Evolutionary conservation across 2,329 filamentous ascomycete genomes (phyloP).

Genomic region (Alternaria longipes): DNA sequence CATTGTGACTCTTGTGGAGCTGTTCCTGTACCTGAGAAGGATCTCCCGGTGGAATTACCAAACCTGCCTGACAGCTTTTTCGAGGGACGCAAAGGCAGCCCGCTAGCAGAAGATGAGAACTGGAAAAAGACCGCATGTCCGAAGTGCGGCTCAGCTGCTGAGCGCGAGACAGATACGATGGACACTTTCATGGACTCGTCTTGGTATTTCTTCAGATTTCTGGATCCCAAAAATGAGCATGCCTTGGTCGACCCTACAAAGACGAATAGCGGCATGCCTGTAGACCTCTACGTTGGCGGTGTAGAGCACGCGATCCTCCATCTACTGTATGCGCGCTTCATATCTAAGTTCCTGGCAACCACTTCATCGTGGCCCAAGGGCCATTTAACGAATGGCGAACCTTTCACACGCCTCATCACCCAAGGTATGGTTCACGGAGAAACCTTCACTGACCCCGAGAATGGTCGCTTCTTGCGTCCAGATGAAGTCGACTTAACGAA

Average conservation of each 20-base stretch:
- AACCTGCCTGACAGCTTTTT: slow-evolving; percentile 73
- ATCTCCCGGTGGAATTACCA: slow-evolving; percentile 81
- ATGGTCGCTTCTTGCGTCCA: slow-evolving; percentile 78
- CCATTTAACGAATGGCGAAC: slow-evolving; percentile 65
- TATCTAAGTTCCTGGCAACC: slow-evolving; percentile 82
- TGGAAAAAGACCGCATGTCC: slow-evolving; percentile 83
- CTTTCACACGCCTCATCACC: slow-evolving; percentile 82
- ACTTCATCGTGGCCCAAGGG: slow-evolving; percentile 57
- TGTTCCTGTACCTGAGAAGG: slow-evolving; percentile 77
- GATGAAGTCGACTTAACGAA: slow-evolving; percentile 74
- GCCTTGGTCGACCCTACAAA: slow-evolving; percentile 69
- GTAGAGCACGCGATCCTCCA: slow-evolving; percentile 92
- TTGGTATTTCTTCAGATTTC: slow-evolving; percentile 88
- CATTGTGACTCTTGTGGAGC: slow-evolving; percentile 81
- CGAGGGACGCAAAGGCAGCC: slow-evolving; percentile 76
- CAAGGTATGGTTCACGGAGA: slow-evolving; percentile 95
- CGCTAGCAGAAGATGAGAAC: slow-evolving; percentile 73
- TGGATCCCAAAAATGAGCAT: slow-evolving; percentile 72
- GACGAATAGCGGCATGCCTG: slow-evolving; percentile 69
- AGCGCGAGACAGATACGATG: slow-evolving; percentile 92
- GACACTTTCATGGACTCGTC: slow-evolving; percentile 96
- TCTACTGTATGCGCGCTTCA: slow-evolving; percentile 87
- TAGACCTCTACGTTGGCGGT: slow-evolving; percentile 89
- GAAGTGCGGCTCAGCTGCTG: slow-evolving; percentile 73
- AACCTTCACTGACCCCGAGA: slow-evolving; percentile 79